Base-by-base conservation (phyloP, 108 stramenopile genomes). In the Fragilaria radians region DNA sequence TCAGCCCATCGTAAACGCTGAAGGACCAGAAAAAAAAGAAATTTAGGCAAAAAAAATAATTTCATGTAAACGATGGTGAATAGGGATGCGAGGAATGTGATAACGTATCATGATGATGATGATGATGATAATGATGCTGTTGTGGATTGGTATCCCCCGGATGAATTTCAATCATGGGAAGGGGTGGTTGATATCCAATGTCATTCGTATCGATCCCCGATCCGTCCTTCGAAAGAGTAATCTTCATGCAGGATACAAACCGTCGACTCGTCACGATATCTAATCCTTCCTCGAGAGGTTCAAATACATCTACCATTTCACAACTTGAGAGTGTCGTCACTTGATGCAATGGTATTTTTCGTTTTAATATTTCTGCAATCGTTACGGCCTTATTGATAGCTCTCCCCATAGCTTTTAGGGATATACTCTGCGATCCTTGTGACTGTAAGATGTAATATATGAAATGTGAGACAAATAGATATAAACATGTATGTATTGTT, bases 351-450 rank as follows among this genome's bases (percentile, higher is more conserved):
- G 86, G 86, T 79, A 86, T 76, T 56, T 88, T 88, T 55, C 83
- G 76, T 66, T 92, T 92, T 47, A 92, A 54, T 53, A 91, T 91
- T 58, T 91, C 90, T 0, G 85, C 81, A 52, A 91, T 88, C 23
- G 90, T 91, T 11, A 91, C 86, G n/a, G 85, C 85, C 63, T 91
- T 91, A 73, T 88, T 91, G 67, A 91, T 88, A 14, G 90, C 90
- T 49, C 85, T 76, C 11, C 90, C 90, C 90, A 91, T 91, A 28
- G 90, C 90, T 52, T 84, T 91, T 21, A 91, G 62, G 55, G 82
- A 80, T 36, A 90, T 77, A 27, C 67, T 77, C 25, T 79, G 70
- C 18, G 73, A 77, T 18, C 80, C 81, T 29, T 71, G 65, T n/a
- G 74, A 63, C 81, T 80, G 68, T 34, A n/a, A 19, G 14, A 36